phyloP scores from a whole-genome alignment of 495 filamentous ascomycete genomes.

The Symbiotaphrina buchneri region DNA sequence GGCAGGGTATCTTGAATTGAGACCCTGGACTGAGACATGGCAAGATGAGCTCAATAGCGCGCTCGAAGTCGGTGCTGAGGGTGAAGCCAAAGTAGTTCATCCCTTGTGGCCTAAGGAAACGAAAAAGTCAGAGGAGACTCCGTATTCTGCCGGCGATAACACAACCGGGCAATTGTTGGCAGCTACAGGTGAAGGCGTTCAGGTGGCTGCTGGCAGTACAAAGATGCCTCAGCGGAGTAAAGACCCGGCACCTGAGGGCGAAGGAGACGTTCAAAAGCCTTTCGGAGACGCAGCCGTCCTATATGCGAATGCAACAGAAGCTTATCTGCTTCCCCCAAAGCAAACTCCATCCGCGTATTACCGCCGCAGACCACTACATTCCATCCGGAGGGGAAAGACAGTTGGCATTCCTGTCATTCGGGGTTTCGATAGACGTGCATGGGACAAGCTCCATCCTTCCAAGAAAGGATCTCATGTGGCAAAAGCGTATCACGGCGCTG shows the following conservation, averaged over 20 bases:
- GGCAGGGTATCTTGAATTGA: slow-evolving; percentile 63
- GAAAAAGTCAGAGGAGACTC: slow-evolving; percentile 16
- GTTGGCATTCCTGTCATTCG: slow-evolving; percentile 74
- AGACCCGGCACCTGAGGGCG: slow-evolving; percentile 5
- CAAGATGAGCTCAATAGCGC: slow-evolving; percentile 79
- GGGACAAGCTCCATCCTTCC: slow-evolving; percentile 51
- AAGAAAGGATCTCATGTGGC: slow-evolving; percentile 24
- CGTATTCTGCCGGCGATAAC: slow-evolving; percentile 1
- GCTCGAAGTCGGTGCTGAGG: slow-evolving; percentile 69
- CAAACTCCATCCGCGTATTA: slow-evolving; percentile 63
- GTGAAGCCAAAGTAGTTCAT: slow-evolving; percentile 76
- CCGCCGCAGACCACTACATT: slow-evolving; percentile 49
- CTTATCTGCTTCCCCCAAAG: slow-evolving; percentile 61
- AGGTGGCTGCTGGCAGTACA: slow-evolving; percentile 1
- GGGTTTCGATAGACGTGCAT: slow-evolving; percentile 57
- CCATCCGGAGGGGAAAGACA: slow-evolving; percentile 61
- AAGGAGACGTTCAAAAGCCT: slow-evolving; percentile 20
- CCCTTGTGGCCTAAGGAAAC: slow-evolving; percentile 47
- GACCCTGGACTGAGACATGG: slow-evolving; percentile 86
- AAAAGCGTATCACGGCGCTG: slow-evolving; percentile 24
- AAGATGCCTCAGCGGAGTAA: slow-evolving; percentile 3
- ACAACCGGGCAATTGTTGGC: slow-evolving; percentile 3
- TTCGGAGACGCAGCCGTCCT: slow-evolving; percentile 48
- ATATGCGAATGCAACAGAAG: slow-evolving; percentile 50
- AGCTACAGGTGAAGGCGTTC: slow-evolving; percentile 4